A percentile compares a stretch with the other conserved stretches of the same genome.
These are phyloP conservation scores for Pseudogymnoascus sp. DNA, from an alignment of 2,329 filamentous ascomycete genomes.

Conservation along the genomic window DNA sequence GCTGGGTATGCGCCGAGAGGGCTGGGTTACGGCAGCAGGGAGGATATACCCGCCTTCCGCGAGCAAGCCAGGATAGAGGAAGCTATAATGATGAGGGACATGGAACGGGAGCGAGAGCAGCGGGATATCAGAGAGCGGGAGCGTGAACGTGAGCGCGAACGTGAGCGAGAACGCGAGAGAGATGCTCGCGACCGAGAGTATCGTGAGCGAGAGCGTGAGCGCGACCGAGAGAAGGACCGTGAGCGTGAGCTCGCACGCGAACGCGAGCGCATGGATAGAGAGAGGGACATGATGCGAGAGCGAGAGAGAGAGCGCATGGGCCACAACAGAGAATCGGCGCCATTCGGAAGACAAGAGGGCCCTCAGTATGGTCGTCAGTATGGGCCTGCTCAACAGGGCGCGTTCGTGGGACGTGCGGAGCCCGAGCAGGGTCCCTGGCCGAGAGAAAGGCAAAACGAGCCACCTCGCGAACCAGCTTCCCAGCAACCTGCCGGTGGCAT, in stretches of 20 bases:
- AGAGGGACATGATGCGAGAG: conserved; percentile 12
- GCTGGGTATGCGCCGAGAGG: conserved; percentile 14
- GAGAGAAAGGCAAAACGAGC: conserved; percentile 16
- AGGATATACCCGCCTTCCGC: conserved; percentile 26
- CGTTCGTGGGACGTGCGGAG: conserved; percentile 23
- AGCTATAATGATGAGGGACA: conserved; percentile 36
- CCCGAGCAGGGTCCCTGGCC: conserved; percentile 24
- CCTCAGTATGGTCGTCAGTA: conserved; percentile 15
- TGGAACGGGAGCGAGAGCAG: conserved; percentile 33
- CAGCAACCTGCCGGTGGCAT: conserved; percentile 14
- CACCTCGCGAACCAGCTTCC: conserved; percentile 13
- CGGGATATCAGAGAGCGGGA: conserved; percentile 17
- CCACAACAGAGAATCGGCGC: neutral
- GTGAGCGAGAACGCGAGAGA: conserved; percentile 34
- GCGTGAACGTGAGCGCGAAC: conserved; percentile 34
- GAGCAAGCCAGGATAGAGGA: conserved; percentile 36
- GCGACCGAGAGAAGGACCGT: conserved; percentile 32
- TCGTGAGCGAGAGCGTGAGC: conserved; percentile 37
- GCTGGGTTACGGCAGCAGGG: conserved; percentile 21
- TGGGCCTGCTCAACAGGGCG: conserved; percentile 17
- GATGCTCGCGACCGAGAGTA: conserved; percentile 16
- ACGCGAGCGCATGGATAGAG: conserved; percentile 12
- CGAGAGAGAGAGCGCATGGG: conserved; percentile 8
- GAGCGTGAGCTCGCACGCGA: conserved; percentile 10
- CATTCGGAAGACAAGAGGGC: conserved; percentile 5